Evolutionary conservation across 1,139 yeast genomes (phyloP).

Genomic region (Nakaseomyces sp.): DNA sequence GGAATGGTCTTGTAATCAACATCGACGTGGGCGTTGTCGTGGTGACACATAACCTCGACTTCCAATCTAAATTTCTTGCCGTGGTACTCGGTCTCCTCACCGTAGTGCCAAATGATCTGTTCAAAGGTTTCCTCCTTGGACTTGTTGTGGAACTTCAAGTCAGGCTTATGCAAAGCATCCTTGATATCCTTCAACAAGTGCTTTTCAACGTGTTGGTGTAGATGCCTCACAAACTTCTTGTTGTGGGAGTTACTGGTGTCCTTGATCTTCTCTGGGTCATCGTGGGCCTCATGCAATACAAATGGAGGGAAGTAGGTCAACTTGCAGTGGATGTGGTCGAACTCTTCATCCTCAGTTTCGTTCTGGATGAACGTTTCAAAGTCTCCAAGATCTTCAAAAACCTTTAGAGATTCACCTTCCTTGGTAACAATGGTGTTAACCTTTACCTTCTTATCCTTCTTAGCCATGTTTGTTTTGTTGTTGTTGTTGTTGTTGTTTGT

Average conservation of each 20-base stretch:
- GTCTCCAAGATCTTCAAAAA: slow-evolving; percentile 53
- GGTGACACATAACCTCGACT: slow-evolving; percentile 49
- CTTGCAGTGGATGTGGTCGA: slow-evolving; percentile 59
- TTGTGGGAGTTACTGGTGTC: slow-evolving; percentile 66
- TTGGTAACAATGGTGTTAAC: slow-evolving; percentile 23
- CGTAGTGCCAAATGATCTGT: slow-evolving; percentile 45
- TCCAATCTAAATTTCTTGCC: slow-evolving; percentile 45
- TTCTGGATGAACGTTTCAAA: slow-evolving; percentile 60
- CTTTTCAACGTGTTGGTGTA: slow-evolving; percentile 66
- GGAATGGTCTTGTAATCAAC: slow-evolving; percentile 45
- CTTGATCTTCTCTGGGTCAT: slow-evolving; percentile 63
- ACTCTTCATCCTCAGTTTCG: slow-evolving; percentile 70
- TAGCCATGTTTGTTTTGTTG: slow-evolving; percentile 15
- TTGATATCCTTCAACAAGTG: slow-evolving; percentile 62
- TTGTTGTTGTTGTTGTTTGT: not conserved
- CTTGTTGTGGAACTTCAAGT: slow-evolving; percentile 45
- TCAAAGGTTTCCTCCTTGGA: slow-evolving; percentile 41
- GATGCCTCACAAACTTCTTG: slow-evolving; percentile 61
- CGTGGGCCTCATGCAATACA: slow-evolving; percentile 55
- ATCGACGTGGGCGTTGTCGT: slow-evolving; percentile 52
- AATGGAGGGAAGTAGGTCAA: slow-evolving; percentile 66
- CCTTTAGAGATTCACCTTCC: slow-evolving; percentile 29
- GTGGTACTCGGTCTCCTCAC: slow-evolving; percentile 41
- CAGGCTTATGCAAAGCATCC: slow-evolving; percentile 47
- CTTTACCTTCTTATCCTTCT: slow-evolving; percentile 28